Evolutionary conservation across 352 stramenopile species (phyloP).

Genomic region (Pythium volutum): DNA sequence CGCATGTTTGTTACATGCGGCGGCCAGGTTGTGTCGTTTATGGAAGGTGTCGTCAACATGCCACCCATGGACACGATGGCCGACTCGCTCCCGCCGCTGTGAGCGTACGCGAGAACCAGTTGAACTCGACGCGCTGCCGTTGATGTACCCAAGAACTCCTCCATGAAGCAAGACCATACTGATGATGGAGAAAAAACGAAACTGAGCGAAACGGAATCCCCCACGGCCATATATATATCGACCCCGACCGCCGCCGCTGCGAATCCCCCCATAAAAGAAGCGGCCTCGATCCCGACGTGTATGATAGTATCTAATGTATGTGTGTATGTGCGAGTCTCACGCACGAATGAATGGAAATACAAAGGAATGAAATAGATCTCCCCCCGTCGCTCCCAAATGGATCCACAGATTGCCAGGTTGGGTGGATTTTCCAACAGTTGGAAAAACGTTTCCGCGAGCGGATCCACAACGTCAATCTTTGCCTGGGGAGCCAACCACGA

Average conservation of each 20-base stretch:
- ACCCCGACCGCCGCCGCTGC: background rate
- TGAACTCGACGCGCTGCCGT: background rate
- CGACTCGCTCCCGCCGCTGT: constrained; percentile 31
- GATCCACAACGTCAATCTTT: too few relatives aligned
- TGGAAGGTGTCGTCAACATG: constrained; percentile 81
- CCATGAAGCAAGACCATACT: background rate
- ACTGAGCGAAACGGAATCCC: background rate
- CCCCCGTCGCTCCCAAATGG: too few relatives aligned
- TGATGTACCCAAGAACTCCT: background rate
- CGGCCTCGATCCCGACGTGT: background rate
- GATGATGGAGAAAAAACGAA: background rate
- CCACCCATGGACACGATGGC: constrained; percentile 48
- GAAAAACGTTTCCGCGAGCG: too few relatives aligned
- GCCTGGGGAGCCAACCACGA: too few relatives aligned
- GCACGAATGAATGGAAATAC: too few relatives aligned
- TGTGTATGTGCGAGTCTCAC: background rate
- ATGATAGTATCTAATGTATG: background rate
- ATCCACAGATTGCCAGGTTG: too few relatives aligned
- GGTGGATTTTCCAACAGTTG: too few relatives aligned
- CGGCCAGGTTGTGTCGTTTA: constrained; percentile 77
- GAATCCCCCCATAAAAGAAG: background rate
- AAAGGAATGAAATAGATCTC: too few relatives aligned
- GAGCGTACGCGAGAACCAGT: background rate
- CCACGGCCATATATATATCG: background rate
- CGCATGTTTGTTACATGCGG: constrained; percentile 82